phyloP scores from a whole-genome alignment of 2,329 filamentous ascomycete genomes.

The Pezicula rhizophila region DNA sequence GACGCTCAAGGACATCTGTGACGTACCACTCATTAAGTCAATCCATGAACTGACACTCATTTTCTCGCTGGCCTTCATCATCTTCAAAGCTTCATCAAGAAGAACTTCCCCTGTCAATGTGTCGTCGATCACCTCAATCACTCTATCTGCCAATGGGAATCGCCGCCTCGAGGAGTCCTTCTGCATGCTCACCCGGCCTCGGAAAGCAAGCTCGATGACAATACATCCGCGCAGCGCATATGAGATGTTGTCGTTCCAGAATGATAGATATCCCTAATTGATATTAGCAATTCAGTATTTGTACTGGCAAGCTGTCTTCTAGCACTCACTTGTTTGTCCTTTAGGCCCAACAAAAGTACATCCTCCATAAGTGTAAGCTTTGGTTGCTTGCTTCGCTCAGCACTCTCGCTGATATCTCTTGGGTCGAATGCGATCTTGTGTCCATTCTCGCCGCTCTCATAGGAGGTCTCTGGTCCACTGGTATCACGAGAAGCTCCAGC shows the following conservation, averaged over 20 bases:
- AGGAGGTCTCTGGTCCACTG: constrained; percentile 68
- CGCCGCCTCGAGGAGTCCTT: constrained; percentile 88
- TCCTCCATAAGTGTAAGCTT: constrained; percentile 99
- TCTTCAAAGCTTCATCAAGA: constrained; percentile 95
- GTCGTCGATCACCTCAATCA: constrained; percentile 96
- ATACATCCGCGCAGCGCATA: constrained; percentile 97
- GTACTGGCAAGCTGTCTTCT: constrained; percentile 4
- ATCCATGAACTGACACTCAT: constrained; percentile 99
- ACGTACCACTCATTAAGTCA: constrained; percentile 88
- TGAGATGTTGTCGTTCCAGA: constrained; percentile 99
- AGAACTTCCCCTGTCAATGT: constrained; percentile 94
- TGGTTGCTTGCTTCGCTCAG: constrained; percentile 93
- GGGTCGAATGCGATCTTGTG: constrained; percentile 99
- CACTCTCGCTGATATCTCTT: constrained; percentile 93
- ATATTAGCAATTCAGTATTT: constrained; percentile 7
- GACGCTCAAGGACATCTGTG: constrained; percentile 3
- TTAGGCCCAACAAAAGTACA: constrained; percentile 86
- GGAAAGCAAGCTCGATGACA: constrained; percentile 93
- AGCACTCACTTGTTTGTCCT: constrained; percentile 87
- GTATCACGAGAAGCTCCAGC: constrained; percentile 52
- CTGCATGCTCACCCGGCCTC: constrained; percentile 96
- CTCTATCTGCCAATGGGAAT: constrained; percentile 85
- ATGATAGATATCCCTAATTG: constrained; percentile 85
- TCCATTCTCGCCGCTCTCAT: constrained; percentile 87
- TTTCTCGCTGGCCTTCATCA: constrained; percentile 99